Evolutionary conservation across 202 grass and related monocot species (phyloP).

Genomic region (Elaeis oleifera): DNA sequence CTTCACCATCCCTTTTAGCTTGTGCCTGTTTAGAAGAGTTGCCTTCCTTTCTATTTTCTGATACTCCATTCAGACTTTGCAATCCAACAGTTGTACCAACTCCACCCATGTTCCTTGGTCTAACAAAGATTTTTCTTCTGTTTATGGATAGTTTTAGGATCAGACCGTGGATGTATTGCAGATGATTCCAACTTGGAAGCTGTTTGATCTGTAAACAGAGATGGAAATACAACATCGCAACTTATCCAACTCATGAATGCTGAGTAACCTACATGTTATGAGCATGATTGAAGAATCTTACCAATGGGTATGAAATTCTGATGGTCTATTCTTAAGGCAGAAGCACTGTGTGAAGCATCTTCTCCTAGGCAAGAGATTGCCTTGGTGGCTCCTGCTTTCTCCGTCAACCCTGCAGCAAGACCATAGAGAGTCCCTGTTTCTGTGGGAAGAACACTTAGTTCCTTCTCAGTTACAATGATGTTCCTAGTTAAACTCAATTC

Average conservation of each 20-base stretch:
- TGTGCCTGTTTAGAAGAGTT: conserved; percentile 24
- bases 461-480: conserved; percentile 9
- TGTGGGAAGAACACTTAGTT: conserved; percentile 22
- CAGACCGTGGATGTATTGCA: conserved; percentile 9
- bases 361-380: conserved; percentile 18
- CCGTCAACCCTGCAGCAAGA: conserved; percentile 4
- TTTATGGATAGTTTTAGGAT: too few species aligned
- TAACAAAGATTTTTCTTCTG: too few species aligned
- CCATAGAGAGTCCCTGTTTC: conserved; percentile 1
- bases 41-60: conserved; percentile 9
- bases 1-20: conserved; percentile 21
- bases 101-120: background rate
- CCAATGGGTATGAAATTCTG: background rate
- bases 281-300: too few species aligned
- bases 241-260: too few species aligned
- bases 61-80: background rate
- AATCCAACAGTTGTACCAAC: background rate
- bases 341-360: conserved; percentile 16
- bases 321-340: conserved; percentile 7
- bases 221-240: too few species aligned
- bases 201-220: too few species aligned
- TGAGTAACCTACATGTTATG: too few species aligned
- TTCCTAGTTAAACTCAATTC: conserved; percentile 7
- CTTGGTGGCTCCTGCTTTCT: background rate
- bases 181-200: background rate